Evolutionary conservation across 2,329 filamentous ascomycete genomes (phyloP), one percentile per base, ranked within the genome.

Genomic region (Trichoderma hamatum): DNA sequence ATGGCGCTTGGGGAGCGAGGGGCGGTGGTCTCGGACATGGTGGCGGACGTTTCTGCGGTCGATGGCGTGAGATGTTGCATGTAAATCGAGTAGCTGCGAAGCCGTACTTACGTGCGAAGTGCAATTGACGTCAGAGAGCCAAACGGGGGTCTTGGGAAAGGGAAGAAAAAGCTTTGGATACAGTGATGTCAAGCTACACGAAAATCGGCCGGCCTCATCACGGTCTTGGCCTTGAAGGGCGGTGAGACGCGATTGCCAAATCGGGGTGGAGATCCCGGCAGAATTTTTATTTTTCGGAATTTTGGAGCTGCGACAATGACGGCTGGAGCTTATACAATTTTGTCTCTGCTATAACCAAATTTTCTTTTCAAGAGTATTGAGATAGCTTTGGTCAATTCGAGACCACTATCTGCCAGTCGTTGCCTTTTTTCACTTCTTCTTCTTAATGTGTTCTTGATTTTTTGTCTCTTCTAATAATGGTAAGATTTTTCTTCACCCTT

Each of bases 1-100:
- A 92, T 86, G 73, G 88, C 86, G 80, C 87, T 85, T 76, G 89
- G 86, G 73, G 86, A 82, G 77, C 87, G 82, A 79, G 76, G 75
- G 72, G 75, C 72, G 70, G 77, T 74, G 85, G 84, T 83, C 76
- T 87, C 85, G 75, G 86, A 80, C 87, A 89, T 89, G 77, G 75
- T 82, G 78, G 28, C 58, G 49, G 60, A 69, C 69, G 66, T 69
- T 70, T 24, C 60, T 69, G 9, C 34, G 21, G 10, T 21, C 5
- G 69, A 34, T 14, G 26, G 62, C 43, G 68, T 61, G 32, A 65
- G 36, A 52, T 36, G n/a, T 56, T 43, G 36, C 14, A 32, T 10
- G 30, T 24, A 36, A 21, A 16, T 30, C 1, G 10, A 21, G 7
- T 9, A 43, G 26, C 13, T 14, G 36, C 6, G 4, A 10, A 32